Conservation (phyloP, 495 filamentous ascomycete species). For the Thermothielavioides terrestris region DNA sequence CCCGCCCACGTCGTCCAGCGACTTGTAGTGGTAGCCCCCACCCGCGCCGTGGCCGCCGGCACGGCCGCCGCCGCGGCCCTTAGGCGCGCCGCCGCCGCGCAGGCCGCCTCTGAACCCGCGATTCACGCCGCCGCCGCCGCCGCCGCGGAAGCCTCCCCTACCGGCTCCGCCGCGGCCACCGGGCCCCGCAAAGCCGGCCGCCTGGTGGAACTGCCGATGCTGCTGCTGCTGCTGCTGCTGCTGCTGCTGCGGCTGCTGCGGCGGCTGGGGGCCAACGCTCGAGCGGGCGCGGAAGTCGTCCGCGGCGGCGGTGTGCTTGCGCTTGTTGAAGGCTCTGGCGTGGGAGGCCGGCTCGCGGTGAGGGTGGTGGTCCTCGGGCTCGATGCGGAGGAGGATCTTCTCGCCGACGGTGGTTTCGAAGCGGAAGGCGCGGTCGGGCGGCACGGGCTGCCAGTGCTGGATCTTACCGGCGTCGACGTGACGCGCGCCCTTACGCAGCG, state of each 20-base stretch:
- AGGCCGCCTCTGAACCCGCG: conserved; percentile 17
- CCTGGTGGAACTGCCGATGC: conserved; percentile 20
- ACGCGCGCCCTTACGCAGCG: conserved; percentile 58
- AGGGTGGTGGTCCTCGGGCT: conserved; percentile 57
- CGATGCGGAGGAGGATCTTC: conserved; percentile 72
- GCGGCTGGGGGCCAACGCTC: not conserved
- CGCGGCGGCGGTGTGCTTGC: conserved; percentile 45
- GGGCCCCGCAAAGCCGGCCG: not conserved
- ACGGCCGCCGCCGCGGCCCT: conserved; percentile 21
- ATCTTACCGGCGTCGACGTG: conserved; percentile 77
- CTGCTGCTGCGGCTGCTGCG: conserved; percentile 13
- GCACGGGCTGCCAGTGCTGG: conserved; percentile 71
- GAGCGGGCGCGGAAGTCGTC: conserved; percentile 32
- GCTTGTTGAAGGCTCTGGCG: conserved; percentile 31
- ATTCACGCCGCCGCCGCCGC: conserved; percentile 3
- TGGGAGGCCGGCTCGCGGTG: conserved; percentile 49
- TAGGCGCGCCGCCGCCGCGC: conserved; percentile 18
- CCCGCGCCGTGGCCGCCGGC: conserved; percentile 20
- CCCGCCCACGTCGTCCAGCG: conserved; percentile 35
- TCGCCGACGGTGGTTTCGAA: conserved; percentile 81
- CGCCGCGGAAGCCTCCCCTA: not conserved
- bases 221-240: conserved; percentile 20
- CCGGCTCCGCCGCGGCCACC: not conserved
- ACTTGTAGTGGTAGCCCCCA: conserved; percentile 26
- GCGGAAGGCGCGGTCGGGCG: conserved; percentile 52